Evolutionary conservation across 2,329 filamentous ascomycete species (phyloP).

Genomic region (Botrytis squamosa): DNA sequence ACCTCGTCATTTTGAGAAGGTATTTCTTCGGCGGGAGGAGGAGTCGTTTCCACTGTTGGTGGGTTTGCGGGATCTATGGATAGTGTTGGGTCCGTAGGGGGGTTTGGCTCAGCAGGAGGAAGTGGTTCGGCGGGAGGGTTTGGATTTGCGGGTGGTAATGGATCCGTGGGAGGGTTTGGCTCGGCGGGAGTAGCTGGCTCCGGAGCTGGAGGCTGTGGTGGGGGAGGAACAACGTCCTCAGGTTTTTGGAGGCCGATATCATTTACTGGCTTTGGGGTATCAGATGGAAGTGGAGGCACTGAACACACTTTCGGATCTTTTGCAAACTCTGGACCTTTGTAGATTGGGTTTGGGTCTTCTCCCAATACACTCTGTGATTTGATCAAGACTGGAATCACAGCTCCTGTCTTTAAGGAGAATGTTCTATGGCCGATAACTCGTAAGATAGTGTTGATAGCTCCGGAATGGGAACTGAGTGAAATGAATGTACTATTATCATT

Average conservation of each 20-base stretch:
- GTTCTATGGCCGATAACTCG: constrained; percentile 57
- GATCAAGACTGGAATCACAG: constrained; percentile 67
- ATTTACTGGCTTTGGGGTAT: not conserved
- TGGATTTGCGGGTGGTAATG: not conserved
- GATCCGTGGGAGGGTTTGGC: not conserved
- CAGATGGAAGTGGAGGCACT: not conserved
- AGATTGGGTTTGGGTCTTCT: constrained; percentile 18
- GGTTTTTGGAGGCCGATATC: constrained; percentile 8
- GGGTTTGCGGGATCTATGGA: not conserved
- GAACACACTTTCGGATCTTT: constrained; percentile 6
- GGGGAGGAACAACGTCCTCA: not conserved
- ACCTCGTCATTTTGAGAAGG: not conserved
- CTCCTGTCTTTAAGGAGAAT: constrained; percentile 64
- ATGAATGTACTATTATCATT: constrained; percentile 55
- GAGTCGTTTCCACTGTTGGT: not conserved
- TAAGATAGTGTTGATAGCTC: constrained; percentile 54
- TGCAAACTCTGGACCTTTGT: constrained; percentile 3
- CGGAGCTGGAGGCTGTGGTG: not conserved
- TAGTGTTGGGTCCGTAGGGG: not conserved
- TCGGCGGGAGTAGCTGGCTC: not conserved
- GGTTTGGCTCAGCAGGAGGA: not conserved
- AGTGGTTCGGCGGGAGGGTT: not conserved
- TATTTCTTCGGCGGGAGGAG: not conserved
- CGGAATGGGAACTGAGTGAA: constrained; percentile 60
- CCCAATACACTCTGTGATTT: constrained; percentile 49